Percentiles rank a stretch among this genome's conserved stretches.
Evolutionary conservation across 2,329 filamentous ascomycete genomes (phyloP).

Genomic region (Claviceps sp.): DNA sequence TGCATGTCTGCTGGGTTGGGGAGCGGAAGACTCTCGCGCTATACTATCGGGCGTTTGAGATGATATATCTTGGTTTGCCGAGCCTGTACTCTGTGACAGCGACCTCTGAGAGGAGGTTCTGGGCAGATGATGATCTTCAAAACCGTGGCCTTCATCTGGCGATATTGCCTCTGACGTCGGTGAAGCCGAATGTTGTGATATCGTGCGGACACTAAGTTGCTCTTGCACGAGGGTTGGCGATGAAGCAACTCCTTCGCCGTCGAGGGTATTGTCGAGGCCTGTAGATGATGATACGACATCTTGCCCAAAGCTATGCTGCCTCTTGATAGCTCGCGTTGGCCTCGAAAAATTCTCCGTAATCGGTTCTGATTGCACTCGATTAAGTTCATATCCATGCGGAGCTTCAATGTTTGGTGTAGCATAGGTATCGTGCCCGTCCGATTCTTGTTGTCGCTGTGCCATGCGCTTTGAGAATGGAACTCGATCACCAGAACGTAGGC

Average conservation of each 20-base stretch:
- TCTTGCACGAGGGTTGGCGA: conserved; percentile 15
- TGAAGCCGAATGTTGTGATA: conserved; percentile 20
- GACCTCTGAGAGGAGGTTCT: conserved; percentile 37
- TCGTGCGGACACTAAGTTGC: conserved; percentile 20
- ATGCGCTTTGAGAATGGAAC: conserved; percentile 62
- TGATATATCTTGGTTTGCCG: conserved; percentile 16
- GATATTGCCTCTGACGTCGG: conserved; percentile 42
- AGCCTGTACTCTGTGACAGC: conserved; percentile 36
- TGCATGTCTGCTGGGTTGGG: conserved; percentile 4
- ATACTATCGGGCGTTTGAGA: conserved; percentile 12
- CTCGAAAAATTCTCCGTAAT: conserved; percentile 48
- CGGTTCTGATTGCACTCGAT: conserved; percentile 59
- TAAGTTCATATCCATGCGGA: conserved; percentile 37
- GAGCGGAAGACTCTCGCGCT: conserved; percentile 27
- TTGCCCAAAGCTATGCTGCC: conserved; percentile 33
- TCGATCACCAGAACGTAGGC: conserved; percentile 66
- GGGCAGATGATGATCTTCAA: conserved; percentile 12
- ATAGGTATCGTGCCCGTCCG: conserved; percentile 25
- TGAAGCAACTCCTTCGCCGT: conserved; percentile 14
- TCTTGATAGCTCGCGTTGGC: conserved; percentile 32
- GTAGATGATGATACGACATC: conserved; percentile 31
- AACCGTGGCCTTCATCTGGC: conserved; percentile 28
- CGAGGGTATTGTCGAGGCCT: conserved; percentile 28
- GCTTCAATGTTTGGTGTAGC: conserved; percentile 27
- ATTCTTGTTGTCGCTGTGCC: conserved; percentile 46